Conservation (phyloP, 768 basidiomycete species). For the Steccherinum ochraceum region DNA sequence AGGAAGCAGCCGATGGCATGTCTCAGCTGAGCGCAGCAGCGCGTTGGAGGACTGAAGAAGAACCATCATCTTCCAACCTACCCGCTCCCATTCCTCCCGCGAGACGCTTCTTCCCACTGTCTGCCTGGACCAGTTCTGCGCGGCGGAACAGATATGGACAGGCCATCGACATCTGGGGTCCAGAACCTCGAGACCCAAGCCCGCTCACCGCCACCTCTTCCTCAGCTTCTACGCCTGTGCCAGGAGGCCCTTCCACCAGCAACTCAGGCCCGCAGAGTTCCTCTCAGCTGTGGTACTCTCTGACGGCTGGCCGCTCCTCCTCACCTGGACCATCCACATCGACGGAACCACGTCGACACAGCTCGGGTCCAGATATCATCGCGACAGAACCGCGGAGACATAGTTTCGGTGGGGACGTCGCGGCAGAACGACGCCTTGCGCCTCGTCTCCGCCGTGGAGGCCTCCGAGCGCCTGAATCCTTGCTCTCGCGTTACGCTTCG, state of each 20-base stretch:
- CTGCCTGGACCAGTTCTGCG: constrained; percentile 7
- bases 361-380: neutral
- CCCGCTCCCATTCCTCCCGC: neutral
- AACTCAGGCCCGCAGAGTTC: constrained; percentile 11
- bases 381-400: neutral
- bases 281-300: constrained; percentile 18
- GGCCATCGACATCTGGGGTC: neutral
- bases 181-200: neutral
- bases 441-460: constrained; percentile 66
- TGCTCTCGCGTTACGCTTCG: constrained; percentile 32
- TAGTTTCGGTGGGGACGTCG: constrained; percentile 6
- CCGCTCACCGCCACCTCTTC: neutral
- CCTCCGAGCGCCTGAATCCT: constrained; percentile 55
- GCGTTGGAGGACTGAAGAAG: constrained; percentile 1
- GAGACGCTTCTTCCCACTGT: constrained; percentile 7
- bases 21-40: constrained; percentile 6
- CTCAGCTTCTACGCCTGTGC: neutral
- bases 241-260: neutral
- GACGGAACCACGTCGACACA: neutral
- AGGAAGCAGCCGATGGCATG: constrained; percentile 12
- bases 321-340: neutral
- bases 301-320: constrained; percentile 9
- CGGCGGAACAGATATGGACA: constrained; percentile 1
- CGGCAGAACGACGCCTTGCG: constrained; percentile 3
- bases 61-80: neutral